A percentile compares a stretch with the other conserved stretches of the same genome.
Conservation (phyloP, 371 early-diverging fungal genomes). For the Haplosporangium sp. region DNA sequence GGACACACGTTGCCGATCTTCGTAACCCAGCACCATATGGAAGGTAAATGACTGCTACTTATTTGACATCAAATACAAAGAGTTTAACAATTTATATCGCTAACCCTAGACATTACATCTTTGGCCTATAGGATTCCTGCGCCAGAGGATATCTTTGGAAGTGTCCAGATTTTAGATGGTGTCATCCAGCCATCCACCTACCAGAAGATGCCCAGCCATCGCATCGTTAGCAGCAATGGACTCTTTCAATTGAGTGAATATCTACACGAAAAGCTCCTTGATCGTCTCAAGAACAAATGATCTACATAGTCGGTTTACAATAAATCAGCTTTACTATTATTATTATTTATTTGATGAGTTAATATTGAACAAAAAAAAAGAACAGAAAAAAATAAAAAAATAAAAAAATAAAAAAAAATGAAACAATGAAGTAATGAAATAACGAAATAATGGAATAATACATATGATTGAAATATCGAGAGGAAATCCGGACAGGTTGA, state of each 20-base stretch:
- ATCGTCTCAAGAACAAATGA: constrained; percentile 14
- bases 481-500: neutral
- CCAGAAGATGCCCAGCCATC: constrained; percentile 85
- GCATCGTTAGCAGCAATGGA: constrained; percentile 77
- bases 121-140: constrained; percentile 63
- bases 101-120: neutral
- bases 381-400: constrained; percentile 8
- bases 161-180: constrained; percentile 69
- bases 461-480: neutral
- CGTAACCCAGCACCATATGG: constrained; percentile 54
- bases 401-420: neutral
- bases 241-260: constrained; percentile 73
- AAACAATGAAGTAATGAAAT: neutral
- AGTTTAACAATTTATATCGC: too few relatives aligned
- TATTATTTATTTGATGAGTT: neutral
- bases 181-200: constrained; percentile 67
- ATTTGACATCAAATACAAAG: too few relatives aligned
- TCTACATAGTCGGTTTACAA: neutral
- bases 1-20: constrained; percentile 52
- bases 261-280: constrained; percentile 35
- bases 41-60: constrained; percentile 24
- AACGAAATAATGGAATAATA: neutral
- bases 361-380: neutral
- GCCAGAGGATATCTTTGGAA: constrained; percentile 88
- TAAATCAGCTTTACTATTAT: neutral